phyloP scores from a whole-genome alignment of 305 asterid genomes.

The Fraxinus xanthoxyloides region DNA sequence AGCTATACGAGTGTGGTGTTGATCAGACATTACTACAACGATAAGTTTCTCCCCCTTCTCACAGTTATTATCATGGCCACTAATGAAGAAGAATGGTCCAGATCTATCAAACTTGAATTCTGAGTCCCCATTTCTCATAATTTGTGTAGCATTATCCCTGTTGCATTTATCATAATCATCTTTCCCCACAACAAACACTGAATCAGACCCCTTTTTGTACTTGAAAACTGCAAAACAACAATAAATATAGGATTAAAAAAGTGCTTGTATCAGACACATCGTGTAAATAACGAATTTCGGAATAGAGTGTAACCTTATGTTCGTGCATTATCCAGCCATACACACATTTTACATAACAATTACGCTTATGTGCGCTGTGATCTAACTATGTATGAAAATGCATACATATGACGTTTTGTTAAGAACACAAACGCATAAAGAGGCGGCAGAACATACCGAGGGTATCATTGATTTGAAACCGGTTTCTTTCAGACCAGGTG shows the following conservation, averaged over 20 bases:
- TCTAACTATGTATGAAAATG: neutral
- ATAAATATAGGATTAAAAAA: neutral
- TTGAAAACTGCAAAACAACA: constrained; percentile 43
- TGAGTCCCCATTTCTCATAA: constrained; percentile 39
- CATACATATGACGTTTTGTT: neutral
- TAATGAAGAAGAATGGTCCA: constrained; percentile 59
- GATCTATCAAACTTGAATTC: constrained; percentile 35
- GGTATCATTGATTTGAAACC: constrained; percentile 55
- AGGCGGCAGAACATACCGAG: constrained; percentile 23
- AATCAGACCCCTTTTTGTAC: constrained; percentile 46
- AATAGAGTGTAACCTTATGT: neutral
- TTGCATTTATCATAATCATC: constrained; percentile 50
- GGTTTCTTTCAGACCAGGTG: constrained; percentile 49
- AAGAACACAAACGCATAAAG: neutral
- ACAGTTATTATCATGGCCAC: constrained; percentile 59
- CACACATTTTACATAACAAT: neutral
- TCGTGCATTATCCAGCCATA: neutral
- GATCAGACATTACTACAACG: constrained; percentile 34
- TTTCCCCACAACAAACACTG: constrained; percentile 45
- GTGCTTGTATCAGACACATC: neutral
- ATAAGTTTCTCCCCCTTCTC: constrained; percentile 55
- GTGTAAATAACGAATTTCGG: neutral
- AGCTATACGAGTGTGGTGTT: neutral
- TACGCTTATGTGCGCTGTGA: neutral
- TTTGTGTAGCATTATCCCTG: constrained; percentile 40